Evolutionary conservation across 192 early-diverging fungal species (phyloP), one percentile per base, ranked within the genome.

Genomic region (Entomortierella parvispora): DNA sequence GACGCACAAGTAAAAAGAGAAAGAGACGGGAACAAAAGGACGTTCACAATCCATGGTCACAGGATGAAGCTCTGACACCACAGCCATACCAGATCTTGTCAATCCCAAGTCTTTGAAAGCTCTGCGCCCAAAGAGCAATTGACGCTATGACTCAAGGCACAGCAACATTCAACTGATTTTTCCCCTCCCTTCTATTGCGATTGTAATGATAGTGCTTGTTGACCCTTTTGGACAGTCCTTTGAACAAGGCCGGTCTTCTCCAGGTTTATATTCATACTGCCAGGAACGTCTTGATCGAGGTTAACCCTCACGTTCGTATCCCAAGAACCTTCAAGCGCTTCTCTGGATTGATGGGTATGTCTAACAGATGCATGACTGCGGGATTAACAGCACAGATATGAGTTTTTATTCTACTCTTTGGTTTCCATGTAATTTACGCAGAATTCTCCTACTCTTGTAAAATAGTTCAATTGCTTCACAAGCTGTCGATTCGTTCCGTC

Each of bases 251-350:
- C 2, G 98, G 98, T 43, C 84, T 93, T n/a, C 81, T 99, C 62
- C 98, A 99, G 81, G 92, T 99, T 46, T 99, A 95, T 79, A 96
- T 99, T 46, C 95, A 96, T 65, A 99, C 98, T 4, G 87, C 88
- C 55, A 93, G 90, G 79, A 94, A 96, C 60, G 96, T 97, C 18
- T 85, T 99, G 32, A 98, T 99, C 59, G 98, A 99, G 87, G 93
- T 99, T 43, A 96, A 95, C 77, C 98, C 98, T 43, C 93, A 96
- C 61, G 93, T 98, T 54, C 91, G 98, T 68, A 99, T 99, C 76
- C 98, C 98, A n/a, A 88, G 98, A 80, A 99, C 98, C 10, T 99
- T 97, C 70, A 99, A 99, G 86, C 90, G 98, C 60, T 99, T 99
- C 82, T 93, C 94, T 62, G 98, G 97, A 20, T 81, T 99, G 55